Percentiles rank a stretch among this genome's conserved stretches.
These are phyloP conservation scores for Tetradesmus obliquus DNA, from an alignment of 139 green algal species.

Conservation along the genomic window DNA sequence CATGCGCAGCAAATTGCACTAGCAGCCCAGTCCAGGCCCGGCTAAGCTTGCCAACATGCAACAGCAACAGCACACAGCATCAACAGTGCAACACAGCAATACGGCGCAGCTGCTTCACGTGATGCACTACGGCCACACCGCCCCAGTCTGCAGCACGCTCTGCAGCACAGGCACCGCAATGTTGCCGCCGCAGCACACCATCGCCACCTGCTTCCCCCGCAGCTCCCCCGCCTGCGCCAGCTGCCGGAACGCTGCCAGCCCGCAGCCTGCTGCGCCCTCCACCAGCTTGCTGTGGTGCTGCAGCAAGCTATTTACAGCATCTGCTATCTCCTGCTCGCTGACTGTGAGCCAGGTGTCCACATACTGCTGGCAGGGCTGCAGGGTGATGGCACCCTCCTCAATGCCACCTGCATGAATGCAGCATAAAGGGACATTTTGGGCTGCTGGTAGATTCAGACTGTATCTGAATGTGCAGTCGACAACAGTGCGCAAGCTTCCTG, in stretches of 20 bases:
- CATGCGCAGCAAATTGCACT: no score
- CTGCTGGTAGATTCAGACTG: neutral
- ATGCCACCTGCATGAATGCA: conserved; percentile 57
- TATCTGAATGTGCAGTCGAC: neutral
- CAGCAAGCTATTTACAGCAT: conserved; percentile 61
- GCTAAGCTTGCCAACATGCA: no score
- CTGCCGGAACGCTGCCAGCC: conserved; percentile 62
- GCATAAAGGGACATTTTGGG: neutral
- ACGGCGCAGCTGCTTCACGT: neutral
- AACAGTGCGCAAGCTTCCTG: neutral
- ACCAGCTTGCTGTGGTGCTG: conserved; percentile 61
- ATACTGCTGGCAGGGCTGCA: conserved; percentile 59
- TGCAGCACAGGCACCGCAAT: conserved; percentile 47
- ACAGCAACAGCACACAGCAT: no score
- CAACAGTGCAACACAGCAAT: no score
- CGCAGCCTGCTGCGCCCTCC: conserved; percentile 70
- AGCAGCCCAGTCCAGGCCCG: no score
- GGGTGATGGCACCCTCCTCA: conserved; percentile 61
- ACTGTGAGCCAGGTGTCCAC: conserved; percentile 70
- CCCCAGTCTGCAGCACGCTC: conserved; percentile 6
- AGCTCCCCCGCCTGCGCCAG: conserved; percentile 17
- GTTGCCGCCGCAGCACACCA: conserved; percentile 75
- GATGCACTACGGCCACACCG: neutral
- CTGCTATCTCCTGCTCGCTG: conserved; percentile 70
- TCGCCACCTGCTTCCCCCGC: conserved; percentile 51